These are phyloP conservation scores for Ganoderma multipileum DNA, from an alignment of 1,284 basidiomycete species.

Conservation along the genomic window DNA sequence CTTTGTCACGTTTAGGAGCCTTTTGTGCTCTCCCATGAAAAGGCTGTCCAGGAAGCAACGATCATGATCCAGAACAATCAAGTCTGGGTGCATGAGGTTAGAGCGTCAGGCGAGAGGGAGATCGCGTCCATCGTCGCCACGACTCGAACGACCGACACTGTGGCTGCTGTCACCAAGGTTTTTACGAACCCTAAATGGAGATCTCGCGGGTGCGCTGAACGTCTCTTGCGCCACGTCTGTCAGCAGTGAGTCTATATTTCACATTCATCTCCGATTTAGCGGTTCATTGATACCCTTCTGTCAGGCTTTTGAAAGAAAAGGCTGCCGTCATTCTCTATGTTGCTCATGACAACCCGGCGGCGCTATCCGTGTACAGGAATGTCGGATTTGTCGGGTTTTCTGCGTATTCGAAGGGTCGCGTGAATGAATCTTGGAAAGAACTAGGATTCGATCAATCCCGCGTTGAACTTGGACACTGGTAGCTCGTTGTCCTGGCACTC, in stretches of 20 bases:
- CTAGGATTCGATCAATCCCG: constrained; percentile 59
- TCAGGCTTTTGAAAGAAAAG: constrained; percentile 45
- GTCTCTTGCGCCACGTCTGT: constrained; percentile 60
- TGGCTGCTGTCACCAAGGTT: constrained; percentile 72
- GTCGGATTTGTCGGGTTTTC: constrained; percentile 66
- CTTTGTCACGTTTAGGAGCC: constrained; percentile 50
- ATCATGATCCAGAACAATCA: constrained; percentile 53
- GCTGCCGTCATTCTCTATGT: constrained; percentile 60
- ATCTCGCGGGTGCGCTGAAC: constrained; percentile 59
- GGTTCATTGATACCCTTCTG: constrained; percentile 5
- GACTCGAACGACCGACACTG: constrained; percentile 57
- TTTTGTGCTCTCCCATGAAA: constrained; percentile 52
- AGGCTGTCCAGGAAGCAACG: constrained; percentile 58
- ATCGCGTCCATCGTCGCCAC: constrained; percentile 72
- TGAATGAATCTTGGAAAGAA: constrained; percentile 60
- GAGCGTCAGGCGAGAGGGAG: constrained; percentile 35
- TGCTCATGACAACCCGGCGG: constrained; percentile 58
- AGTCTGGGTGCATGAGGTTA: constrained; percentile 68
- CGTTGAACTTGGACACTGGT: constrained; percentile 69
- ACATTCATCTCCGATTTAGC: neutral
- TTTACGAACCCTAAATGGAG: constrained; percentile 61
- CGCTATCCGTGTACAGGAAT: constrained; percentile 60
- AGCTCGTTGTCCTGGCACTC: neutral
- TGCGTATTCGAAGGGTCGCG: constrained; percentile 44
- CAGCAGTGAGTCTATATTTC: constrained; percentile 46